Base-by-base conservation (phyloP, 176 grass and related monocot genomes). In the Ampelocalamus luodianensis region DNA sequence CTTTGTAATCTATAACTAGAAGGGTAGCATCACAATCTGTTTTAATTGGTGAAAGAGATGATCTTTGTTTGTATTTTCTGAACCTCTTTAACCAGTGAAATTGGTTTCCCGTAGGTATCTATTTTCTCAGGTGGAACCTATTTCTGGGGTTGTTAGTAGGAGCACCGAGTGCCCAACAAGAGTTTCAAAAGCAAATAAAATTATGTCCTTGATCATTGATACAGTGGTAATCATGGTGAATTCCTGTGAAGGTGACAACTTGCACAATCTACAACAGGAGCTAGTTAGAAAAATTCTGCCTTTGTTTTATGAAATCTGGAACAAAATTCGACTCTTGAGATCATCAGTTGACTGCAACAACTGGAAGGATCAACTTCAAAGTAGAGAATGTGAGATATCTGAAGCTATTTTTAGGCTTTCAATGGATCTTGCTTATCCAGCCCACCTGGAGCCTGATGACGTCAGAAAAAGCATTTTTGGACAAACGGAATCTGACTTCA, bases 381-480 rank as follows among this genome's bases (percentile, higher is more conserved):
- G 73, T 82, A 87, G 24, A 74, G 68, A 72, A 67, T 50, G 60
- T 90, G 77, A 93, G 44, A 73, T 93, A 80, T 74, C 89, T 65
- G 83, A 88, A 76, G 86, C 96, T 79, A 93, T 98, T 89, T 98
- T 98, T 68, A 95, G 85, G 87, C 81, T 98, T 75, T 92, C 95
- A 24, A 86, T 92, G 81, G 77, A 83, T 37, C 67, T 83, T 73
- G 22, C 82, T 59, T 44, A 15, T 74, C 68, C 82, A 54, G 56
- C 58, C 26, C 26, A n/a, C 32, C 66, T 80, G 55, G 77, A 86
- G 77, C 54, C 77, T 68, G 68, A 89, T 59, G 65, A 85, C 3
- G 22, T 92, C 15, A 77, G 82, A 40, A 45, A 61, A 51, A 76
- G 73, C 46, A 71, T 95, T 53, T 98, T 95, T 83, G 91, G 93